These are phyloP conservation scores for Westerdykella sp. DNA, from an alignment of 2,329 filamentous ascomycete genomes.

Conservation along the genomic window DNA sequence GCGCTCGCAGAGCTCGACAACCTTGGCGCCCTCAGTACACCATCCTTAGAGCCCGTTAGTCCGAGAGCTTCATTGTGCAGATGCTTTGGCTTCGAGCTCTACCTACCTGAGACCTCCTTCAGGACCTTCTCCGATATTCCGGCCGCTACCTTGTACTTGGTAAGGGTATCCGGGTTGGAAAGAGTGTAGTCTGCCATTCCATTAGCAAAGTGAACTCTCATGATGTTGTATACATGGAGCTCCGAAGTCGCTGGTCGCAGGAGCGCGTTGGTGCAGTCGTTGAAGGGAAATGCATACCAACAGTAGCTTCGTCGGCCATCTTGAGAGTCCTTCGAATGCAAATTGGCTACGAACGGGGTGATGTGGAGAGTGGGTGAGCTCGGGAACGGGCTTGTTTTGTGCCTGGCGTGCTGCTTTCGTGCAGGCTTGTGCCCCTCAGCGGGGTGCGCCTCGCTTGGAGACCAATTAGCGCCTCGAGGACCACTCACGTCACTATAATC, in stretches of 20 bases:
- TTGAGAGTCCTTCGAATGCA: slow-evolving; percentile 21
- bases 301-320: slow-evolving; percentile 31
- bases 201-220: slow-evolving; percentile 1
- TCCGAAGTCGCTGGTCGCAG: background rate
- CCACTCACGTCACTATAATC: no score
- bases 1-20: slow-evolving; percentile 89
- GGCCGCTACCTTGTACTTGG: slow-evolving; percentile 82
- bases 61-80: background rate
- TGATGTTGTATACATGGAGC: background rate
- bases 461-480: slow-evolving; percentile 1
- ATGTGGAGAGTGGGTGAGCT: slow-evolving; percentile 17
- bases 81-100: no score
- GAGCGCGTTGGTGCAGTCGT: background rate
- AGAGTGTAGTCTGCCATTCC: slow-evolving; percentile 67
- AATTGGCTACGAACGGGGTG: background rate
- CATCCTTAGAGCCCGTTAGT: slow-evolving; percentile 45
- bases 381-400: slow-evolving; percentile 24
- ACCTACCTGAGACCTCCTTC: slow-evolving; percentile 65
- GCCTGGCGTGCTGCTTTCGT: background rate
- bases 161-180: slow-evolving; percentile 87
- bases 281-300: slow-evolving; percentile 17
- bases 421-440: slow-evolving; percentile 24
- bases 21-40: slow-evolving; percentile 81
- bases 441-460: slow-evolving; percentile 28
- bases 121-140: slow-evolving; percentile 95